Evolutionary conservation across 768 basidiomycete species (phyloP).

Genomic region (Leucosporidium scottii): DNA sequence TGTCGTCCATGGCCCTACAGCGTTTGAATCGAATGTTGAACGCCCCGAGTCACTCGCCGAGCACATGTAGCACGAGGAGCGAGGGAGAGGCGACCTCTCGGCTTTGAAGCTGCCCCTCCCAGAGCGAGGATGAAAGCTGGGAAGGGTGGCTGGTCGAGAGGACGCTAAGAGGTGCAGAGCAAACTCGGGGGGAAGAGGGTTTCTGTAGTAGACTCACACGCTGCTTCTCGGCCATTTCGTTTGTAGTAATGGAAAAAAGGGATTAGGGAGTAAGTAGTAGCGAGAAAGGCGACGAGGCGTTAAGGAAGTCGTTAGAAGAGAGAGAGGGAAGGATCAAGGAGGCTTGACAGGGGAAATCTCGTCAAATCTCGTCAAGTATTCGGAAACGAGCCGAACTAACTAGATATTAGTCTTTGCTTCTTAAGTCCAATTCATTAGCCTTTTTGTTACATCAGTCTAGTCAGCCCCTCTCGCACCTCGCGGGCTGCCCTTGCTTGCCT

Average conservation of each 20-base stretch:
- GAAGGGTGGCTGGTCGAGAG: background rate
- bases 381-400: too few species aligned
- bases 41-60: background rate
- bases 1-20: conserved; percentile 1
- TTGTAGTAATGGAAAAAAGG: background rate
- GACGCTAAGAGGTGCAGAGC: background rate
- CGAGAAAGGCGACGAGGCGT: background rate
- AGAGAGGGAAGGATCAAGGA: background rate
- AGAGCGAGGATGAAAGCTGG: background rate
- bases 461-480: too few species aligned
- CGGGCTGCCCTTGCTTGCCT: too few species aligned
- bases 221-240: background rate
- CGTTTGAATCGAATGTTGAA: background rate
- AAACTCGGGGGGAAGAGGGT: background rate
- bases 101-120: background rate
- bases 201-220: background rate
- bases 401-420: too few species aligned
- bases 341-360: too few species aligned
- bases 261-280: background rate
- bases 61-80: background rate
- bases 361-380: too few species aligned
- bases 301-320: background rate
- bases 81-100: background rate
- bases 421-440: too few species aligned
- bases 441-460: too few species aligned